Evolutionary conservation across 257 asterid genomes (phyloP), one percentile per base, ranked within the genome.

Genomic region (Forsythia suspensa): DNA sequence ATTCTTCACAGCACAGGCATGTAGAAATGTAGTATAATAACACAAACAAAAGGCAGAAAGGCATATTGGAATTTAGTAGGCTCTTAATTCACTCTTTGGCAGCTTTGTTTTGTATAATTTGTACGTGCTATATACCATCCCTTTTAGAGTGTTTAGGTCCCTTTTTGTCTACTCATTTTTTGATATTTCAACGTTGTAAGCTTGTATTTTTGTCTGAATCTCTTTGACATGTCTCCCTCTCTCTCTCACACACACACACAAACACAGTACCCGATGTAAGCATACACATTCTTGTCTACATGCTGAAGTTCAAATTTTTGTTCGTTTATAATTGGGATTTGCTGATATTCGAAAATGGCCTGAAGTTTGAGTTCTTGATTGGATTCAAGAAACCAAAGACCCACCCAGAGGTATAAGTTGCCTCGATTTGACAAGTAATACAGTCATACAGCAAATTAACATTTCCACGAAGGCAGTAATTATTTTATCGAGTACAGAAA

Each of bases 201-300:
- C 87, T 80, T 84, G 77, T 82, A 79, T 70, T 71, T 77, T 84
- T 88, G 90, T 88, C 89, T 76, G 12, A 75, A 67, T 85, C 82
- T 85, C 75, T 74, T 82, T 83, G 89, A 76, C 82, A 68, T 52
- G 44, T 86, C 81, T 68, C 74, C 72, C 74, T 79, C 78, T 8
- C 48, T 66, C 80, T 77, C 63, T 73, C 81, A 67, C 24, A 24
- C 0, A 24, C 24, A 24, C 84, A 68, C 61, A 34, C 4, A 29
- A 73, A 10, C 79, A 43, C 81, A 67, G 77, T 78, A 77, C 84
- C 77, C 77, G 55, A 63, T 72, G 57, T n/a, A 79, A 65, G 48
- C 39, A 80, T 71, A 72, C 63, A 20, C 63, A 20, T 16, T 41
- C 78, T 82, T 71, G 79, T 52, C 76, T 71, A n/a, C 39, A 71